phyloP scores from a whole-genome alignment of 2,329 filamentous ascomycete genomes.

The Ramularia endophylla region DNA sequence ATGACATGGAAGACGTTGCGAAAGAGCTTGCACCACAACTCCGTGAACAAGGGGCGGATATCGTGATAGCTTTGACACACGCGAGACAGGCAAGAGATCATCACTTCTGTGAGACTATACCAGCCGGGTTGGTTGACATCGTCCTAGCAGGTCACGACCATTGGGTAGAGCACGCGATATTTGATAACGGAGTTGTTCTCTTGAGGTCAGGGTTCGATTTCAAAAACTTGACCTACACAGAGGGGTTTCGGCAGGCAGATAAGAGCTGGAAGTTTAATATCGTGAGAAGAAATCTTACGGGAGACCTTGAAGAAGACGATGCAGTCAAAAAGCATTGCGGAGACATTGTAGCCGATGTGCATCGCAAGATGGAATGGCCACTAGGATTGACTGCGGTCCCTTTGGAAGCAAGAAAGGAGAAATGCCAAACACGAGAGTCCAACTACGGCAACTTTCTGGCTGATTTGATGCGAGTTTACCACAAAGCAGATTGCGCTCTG shows the following conservation, averaged over 20 bases:
- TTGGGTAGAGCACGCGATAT: conserved; percentile 67
- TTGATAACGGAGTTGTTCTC: conserved; percentile 67
- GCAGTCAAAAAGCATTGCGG: conserved; percentile 57
- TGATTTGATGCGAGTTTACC: conserved; percentile 78
- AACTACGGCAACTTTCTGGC: conserved; percentile 85
- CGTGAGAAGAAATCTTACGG: conserved; percentile 63
- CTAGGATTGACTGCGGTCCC: conserved; percentile 73
- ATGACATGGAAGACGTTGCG: conserved; percentile 53
- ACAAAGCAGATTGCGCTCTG: conserved; percentile 68
- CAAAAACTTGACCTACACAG: conserved; percentile 80
- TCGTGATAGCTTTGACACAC: conserved; percentile 76
- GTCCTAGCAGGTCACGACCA: conserved; percentile 84
- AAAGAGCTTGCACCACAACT: conserved; percentile 66
- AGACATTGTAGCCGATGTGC: conserved; percentile 63
- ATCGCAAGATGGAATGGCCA: conserved; percentile 68
- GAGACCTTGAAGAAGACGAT: conserved; percentile 57
- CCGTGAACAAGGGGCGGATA: conserved; percentile 69
- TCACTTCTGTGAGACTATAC: conserved; percentile 66
- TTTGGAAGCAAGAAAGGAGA: conserved; percentile 77
- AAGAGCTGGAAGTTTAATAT: conserved; percentile 72
- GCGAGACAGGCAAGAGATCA: conserved; percentile 84
- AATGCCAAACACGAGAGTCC: conserved; percentile 66
- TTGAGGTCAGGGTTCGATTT: conserved; percentile 80
- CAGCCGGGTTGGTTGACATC: conserved; percentile 68
- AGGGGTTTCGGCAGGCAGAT: conserved; percentile 55